Base-by-base conservation (phyloP, 129 eudicot genomes). In the Escallonia herrerae region DNA sequence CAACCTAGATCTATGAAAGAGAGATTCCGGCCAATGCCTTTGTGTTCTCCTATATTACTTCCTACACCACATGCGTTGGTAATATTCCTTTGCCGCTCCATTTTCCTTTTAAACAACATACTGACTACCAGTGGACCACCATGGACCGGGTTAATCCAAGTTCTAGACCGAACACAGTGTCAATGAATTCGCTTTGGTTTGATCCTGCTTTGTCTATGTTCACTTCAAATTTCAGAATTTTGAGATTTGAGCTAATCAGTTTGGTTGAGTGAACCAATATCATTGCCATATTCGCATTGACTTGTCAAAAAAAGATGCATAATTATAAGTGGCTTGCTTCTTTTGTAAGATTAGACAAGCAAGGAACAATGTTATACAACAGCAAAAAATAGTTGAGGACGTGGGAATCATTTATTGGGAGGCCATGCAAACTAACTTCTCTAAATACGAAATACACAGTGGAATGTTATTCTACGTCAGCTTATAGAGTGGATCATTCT, bases 51-150 rank as follows among this genome's bases (percentile, higher is more conserved):
- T 40, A 77, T 93, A 69, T 74, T 93, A 76, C 96, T 93, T 64
- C 95, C 99, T 45, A 77, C 95, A 47, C 77, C 99, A 74, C 95
- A 93, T 74, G 99, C 99, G 54, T 78, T 93, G 96, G 99, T 93
- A 74, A 68, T 49, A 22, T 43, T 64, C n/a, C 10, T 68, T 62
- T 59, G 7, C 43, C 39, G 70, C 50, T 37, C 49, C 13, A 45
- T 48, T 45, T 50, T 61, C 66, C 45, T 63, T 59, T 40, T 13
- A 12, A 5, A 22, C 11, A 50, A 38, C 46, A 44, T 45, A 22
- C 59, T 53, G 63, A 41, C 58, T 68, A 45, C 12, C 4, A 43
- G 7, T 42, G 39, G 9, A n/a, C 60, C 37, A 40, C 15, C 12
- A 8, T 56, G 9, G 33, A 52, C 53, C 45, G 46, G n/a, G 65